Evolutionary conservation across 371 early-diverging fungal species (phyloP).

Genomic region (Funneliformis caledonium): DNA sequence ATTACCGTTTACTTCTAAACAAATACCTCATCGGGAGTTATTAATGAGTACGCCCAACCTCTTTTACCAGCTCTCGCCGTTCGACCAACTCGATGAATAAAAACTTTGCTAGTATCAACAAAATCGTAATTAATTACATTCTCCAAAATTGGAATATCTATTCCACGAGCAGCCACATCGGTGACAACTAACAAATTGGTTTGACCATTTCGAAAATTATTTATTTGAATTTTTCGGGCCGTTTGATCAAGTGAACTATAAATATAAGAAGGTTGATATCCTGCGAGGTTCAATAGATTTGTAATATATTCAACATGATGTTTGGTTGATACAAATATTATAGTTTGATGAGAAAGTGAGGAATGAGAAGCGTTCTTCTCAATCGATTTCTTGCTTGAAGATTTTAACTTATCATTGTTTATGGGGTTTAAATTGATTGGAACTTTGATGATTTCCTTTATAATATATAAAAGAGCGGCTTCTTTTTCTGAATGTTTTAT

Average conservation of each 20-base stretch:
- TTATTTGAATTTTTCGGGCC: conserved; percentile 86
- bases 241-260: conserved; percentile 96
- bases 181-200: conserved; percentile 93
- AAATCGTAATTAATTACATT: conserved; percentile 98
- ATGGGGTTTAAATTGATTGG: conserved; percentile 56
- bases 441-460: conserved; percentile 77
- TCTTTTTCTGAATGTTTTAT: conserved; percentile 88
- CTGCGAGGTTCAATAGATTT: conserved; percentile 68
- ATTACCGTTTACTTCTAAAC: conserved; percentile 6
- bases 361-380: conserved; percentile 28
- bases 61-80: conserved; percentile 95
- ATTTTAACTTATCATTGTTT: conserved; percentile 42
- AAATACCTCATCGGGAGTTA: conserved; percentile 78
- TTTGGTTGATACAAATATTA: conserved; percentile 94
- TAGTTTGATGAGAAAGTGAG: conserved; percentile 70
- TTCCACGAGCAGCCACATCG: conserved; percentile 99
- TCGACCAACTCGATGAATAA: conserved; percentile 99
- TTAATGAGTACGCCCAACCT: conserved; percentile 92
- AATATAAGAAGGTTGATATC: conserved; percentile 82
- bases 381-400: conserved; percentile 49
- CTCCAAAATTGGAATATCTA: conserved; percentile 97
- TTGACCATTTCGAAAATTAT: conserved; percentile 78
- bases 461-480: conserved; percentile 82
- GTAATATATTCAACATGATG: conserved; percentile 96
- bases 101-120: conserved; percentile 90